These are phyloP conservation scores for Populus tremula DNA, from an alignment of 345 rosid species.

Conservation along the genomic window DNA sequence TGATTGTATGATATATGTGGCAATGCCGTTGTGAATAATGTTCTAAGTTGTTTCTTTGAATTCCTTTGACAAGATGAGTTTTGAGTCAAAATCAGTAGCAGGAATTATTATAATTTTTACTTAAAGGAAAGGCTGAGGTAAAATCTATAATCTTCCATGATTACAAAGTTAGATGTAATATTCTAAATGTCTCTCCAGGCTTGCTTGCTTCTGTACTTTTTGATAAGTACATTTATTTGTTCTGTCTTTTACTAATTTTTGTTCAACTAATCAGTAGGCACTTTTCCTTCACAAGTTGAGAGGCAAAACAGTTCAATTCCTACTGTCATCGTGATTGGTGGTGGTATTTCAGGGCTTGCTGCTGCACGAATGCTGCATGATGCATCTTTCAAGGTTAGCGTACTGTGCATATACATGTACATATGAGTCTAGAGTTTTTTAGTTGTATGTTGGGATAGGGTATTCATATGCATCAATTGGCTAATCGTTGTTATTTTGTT, in stretches of 20 bases:
- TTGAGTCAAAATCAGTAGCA: no score
- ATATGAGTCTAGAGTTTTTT: not conserved
- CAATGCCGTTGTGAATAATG: no score
- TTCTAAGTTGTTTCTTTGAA: no score
- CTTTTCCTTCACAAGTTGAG: conserved; percentile 39
- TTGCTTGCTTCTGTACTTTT: not conserved
- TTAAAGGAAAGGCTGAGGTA: no score
- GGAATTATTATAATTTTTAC: no score
- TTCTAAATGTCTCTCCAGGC: not conserved
- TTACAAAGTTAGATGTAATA: not conserved
- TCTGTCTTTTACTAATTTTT: not conserved
- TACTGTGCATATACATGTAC: not conserved
- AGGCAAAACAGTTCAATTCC: conserved; percentile 50
- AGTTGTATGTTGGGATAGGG: not conserved
- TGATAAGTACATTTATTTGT: not conserved
- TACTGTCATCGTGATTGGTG: conserved; percentile 74
- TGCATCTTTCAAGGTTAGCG: conserved; percentile 60
- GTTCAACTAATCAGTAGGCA: conserved; percentile 25
- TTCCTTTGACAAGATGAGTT: no score
- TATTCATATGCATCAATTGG: not conserved
- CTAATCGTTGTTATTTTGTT: conserved; percentile 1
- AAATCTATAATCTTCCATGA: no score
- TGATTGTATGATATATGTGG: no score
- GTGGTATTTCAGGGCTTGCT: conserved; percentile 86
- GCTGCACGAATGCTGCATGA: conserved; percentile 71